Evolutionary conservation across 441 rosid genomes (phyloP), one percentile per base, ranked within the genome.

Genomic region (Oxalis stricta): DNA sequence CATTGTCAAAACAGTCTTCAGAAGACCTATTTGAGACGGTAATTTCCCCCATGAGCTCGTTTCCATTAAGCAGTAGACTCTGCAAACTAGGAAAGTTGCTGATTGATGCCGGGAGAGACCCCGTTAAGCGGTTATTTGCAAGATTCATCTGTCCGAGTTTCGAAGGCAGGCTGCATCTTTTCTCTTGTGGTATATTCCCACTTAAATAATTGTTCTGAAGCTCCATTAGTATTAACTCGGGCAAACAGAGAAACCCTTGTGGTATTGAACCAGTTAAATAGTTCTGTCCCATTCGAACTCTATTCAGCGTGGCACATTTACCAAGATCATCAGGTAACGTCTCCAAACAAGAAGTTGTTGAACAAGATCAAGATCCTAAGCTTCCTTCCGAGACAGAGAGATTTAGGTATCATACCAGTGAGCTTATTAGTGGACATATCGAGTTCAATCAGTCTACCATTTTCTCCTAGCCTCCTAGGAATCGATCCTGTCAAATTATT

Each of bases 371-470:
- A 58, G 53, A 72, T 73, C 59, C 51, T 42, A 32, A 88, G 79
- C 50, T 43, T 69, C 59, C 77, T 77, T 18, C 71, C 83, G 5
- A 57, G 55, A 44, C 97, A 88, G 22, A 88, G 72, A 11, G 77
- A 48, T 19, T 56, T 69, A 5, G 97, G 97, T 55, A 88, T 64
- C 40, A 57, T 41, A 40, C 97, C 95, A 0, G 97, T 88, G 34
- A 88, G 85, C 68, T 81, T 88, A 55, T 88, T 88, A 10, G 77
- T 69, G 5, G 97, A 88, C 50, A 88, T 55, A 41, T 88, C 97
- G 9, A 88, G 74, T 57, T 58, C 70, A 14, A 46, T 48, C n/a
- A 88, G 42, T 60, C 58, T 69, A 16, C 93, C 85, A 28, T 73
- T 84, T 48, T 61, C 55, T 53, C 97, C 97, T 3, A 88, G 93